Evolutionary conservation across 2,329 filamentous ascomycete species (phyloP).

Genomic region (Fusarium robinianum): DNA sequence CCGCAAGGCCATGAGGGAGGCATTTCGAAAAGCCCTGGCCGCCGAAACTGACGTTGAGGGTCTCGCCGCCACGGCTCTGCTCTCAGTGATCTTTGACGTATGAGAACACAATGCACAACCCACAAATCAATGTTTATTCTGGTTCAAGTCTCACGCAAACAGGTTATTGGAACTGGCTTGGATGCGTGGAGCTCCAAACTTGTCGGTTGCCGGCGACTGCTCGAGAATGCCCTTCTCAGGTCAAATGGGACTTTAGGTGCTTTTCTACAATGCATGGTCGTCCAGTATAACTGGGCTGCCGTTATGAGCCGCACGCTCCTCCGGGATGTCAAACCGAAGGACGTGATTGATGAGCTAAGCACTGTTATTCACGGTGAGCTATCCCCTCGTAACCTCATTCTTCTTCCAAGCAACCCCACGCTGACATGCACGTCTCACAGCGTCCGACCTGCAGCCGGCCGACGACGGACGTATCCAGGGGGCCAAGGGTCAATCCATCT

Average conservation of each 20-base stretch:
- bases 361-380: too few relatives aligned
- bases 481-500: neutral
- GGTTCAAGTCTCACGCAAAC: neutral
- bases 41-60: neutral
- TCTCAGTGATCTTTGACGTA: slow-evolving; percentile 8
- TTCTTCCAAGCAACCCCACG: too few relatives aligned
- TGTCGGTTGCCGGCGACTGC: slow-evolving; percentile 1
- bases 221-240: neutral
- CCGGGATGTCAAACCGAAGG: neutral
- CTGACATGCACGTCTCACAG: neutral
- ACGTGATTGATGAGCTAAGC: too few relatives aligned
- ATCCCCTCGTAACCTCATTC: too few relatives aligned
- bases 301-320: slow-evolving; percentile 1
- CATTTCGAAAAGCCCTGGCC: slow-evolving; percentile 1
- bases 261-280: neutral
- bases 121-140: too few relatives aligned
- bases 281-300: slow-evolving; percentile 8
- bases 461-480: neutral
- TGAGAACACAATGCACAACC: too few relatives aligned
- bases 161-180: slow-evolving; percentile 3
- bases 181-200: slow-evolving; percentile 7
- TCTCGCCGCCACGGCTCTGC: slow-evolving; percentile 1
- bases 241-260: neutral
- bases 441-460: neutral
- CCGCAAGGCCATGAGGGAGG: neutral